A percentile compares a stretch with the other conserved stretches of the same genome.
Evolutionary conservation across 2,329 filamentous ascomycete genomes (phyloP).

Genomic region (Ceratocystis eucalypticola): DNA sequence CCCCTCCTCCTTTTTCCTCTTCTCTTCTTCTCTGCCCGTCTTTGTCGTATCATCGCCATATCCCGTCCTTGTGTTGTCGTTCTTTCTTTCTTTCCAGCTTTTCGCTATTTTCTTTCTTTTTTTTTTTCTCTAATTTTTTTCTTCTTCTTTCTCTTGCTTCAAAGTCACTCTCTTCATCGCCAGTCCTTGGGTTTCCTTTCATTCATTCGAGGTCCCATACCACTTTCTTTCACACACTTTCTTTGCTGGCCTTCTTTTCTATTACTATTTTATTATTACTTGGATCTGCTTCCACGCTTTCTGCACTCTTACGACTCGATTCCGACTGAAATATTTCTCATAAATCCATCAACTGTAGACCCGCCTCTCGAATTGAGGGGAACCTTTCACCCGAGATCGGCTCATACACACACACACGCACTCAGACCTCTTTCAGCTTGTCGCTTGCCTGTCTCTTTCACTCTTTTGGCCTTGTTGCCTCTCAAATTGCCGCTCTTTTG

Average conservation of each 20-base stretch:
- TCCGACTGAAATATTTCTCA: constrained; percentile 14
- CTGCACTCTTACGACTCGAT: constrained; percentile 16
- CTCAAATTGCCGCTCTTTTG: not conserved
- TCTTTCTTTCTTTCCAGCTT: constrained; percentile 21
- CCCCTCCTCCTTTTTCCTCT: constrained; percentile 24
- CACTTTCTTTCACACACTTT: constrained; percentile 15
- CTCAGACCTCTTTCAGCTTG: constrained; percentile 19
- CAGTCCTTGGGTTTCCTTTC: constrained; percentile 36
- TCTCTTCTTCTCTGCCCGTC: constrained; percentile 24
- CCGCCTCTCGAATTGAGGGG: not conserved
- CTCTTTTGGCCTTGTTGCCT: not conserved
- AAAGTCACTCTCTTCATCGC: constrained; percentile 38
- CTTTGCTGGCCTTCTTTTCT: constrained; percentile 25
- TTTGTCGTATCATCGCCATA: constrained; percentile 25
- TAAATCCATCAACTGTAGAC: constrained; percentile 15
- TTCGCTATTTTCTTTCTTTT: constrained; percentile 19
- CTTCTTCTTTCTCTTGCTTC: constrained; percentile 33
- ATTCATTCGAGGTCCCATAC: constrained; percentile 26
- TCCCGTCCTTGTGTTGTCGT: constrained; percentile 25
- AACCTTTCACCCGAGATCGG: not conserved
- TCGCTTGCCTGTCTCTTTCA: not conserved
- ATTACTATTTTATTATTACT: constrained; percentile 19
- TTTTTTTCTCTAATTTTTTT: constrained; percentile 23
- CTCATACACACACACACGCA: not conserved
- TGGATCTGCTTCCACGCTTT: constrained; percentile 1